phyloP scores from a whole-genome alignment of 2,329 filamentous ascomycete species.

The Penicillium sp. region DNA sequence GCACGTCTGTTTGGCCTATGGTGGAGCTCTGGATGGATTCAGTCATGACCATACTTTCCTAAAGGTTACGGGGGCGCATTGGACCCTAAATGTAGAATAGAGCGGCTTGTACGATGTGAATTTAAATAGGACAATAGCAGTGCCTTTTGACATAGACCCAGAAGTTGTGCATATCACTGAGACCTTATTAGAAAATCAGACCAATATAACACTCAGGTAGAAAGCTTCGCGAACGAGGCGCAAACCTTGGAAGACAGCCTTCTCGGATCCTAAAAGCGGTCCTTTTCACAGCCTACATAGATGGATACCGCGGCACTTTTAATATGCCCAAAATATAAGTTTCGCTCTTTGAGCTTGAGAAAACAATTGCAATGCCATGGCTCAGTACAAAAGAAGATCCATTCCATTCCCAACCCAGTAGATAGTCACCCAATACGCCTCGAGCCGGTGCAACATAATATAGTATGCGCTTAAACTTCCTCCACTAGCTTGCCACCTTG shows the following conservation, averaged over 20 bases:
- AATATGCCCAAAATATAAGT: background rate
- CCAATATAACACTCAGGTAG: no score
- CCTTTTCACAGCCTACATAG: no score
- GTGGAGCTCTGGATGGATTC: background rate
- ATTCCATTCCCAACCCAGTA: conserved; percentile 10
- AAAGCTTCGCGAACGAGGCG: no score
- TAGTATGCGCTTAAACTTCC: conserved; percentile 29
- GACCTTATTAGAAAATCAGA: no score
- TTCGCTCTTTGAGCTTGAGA: background rate
- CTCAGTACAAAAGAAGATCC: conserved; percentile 6
- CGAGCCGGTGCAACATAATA: conserved; percentile 12
- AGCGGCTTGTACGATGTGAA: background rate
- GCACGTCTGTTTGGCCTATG: background rate
- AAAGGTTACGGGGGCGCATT: background rate
- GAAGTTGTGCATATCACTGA: no score
- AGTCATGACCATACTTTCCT: background rate
- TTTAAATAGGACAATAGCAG: no score
- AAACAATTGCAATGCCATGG: conserved; percentile 9
- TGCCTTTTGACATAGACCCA: no score
- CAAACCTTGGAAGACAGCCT: no score
- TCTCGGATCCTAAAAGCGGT: no score
- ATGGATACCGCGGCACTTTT: background rate
- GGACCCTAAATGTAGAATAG: background rate
- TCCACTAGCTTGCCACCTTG: conserved; percentile 34
- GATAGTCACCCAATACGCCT: conserved; percentile 21